A percentile compares a stretch with the other conserved stretches of the same genome.
Evolutionary conservation across 192 early-diverging fungal species (phyloP).

Genomic region (Coemansia erecta): DNA sequence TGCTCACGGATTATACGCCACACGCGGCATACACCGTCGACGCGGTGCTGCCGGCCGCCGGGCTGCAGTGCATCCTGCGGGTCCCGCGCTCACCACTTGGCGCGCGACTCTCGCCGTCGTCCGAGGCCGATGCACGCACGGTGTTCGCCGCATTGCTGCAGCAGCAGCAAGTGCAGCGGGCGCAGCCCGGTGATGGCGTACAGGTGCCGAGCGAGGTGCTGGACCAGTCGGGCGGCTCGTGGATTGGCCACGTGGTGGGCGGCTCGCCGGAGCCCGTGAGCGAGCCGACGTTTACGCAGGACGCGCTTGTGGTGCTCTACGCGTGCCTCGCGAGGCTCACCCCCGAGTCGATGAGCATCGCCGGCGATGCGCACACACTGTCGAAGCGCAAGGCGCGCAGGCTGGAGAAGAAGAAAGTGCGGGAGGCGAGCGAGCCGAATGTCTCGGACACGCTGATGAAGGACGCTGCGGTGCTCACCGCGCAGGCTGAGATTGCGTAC

Average conservation of each 20-base stretch:
- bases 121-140: slow-evolving; percentile 20
- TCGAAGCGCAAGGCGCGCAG: neutral
- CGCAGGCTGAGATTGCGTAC: slow-evolving; percentile 3
- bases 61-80: slow-evolving; percentile 39
- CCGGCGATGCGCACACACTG: neutral
- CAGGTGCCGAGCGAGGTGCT: slow-evolving; percentile 3
- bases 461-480: too few relatives aligned
- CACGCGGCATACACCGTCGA: neutral
- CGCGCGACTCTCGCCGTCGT: slow-evolving; percentile 10
- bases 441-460: too few relatives aligned
- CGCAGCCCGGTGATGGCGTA: neutral
- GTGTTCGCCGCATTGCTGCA: slow-evolving; percentile 8
- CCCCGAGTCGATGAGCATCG: slow-evolving; percentile 1
- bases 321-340: slow-evolving; percentile 16
- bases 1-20: neutral
- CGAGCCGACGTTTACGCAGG: slow-evolving; percentile 19
- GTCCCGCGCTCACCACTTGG: neutral
- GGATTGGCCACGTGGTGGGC: slow-evolving; percentile 18
- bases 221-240: slow-evolving; percentile 8
- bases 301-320: slow-evolving; percentile 23
- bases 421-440: too few relatives aligned
- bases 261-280: slow-evolving; percentile 20
- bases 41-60: slow-evolving; percentile 19
- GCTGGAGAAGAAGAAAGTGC: too few relatives aligned
- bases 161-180: neutral